These are phyloP conservation scores for Vicia sativa DNA, from an alignment of 306 rosid species.

Conservation along the genomic window DNA sequence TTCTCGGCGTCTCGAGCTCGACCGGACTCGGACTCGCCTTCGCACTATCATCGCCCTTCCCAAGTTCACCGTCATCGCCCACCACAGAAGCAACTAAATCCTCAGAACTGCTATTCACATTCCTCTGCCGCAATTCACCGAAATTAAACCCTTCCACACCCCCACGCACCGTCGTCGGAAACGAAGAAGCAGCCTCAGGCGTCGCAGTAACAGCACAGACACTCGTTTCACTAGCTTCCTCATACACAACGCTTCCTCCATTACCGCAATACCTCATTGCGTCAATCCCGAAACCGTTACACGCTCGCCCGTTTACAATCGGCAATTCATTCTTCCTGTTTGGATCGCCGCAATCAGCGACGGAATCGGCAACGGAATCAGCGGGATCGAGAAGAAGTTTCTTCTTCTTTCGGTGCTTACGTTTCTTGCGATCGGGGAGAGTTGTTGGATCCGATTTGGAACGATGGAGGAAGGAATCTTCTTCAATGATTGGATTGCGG, in stretches of 20 bases:
- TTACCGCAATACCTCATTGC: conserved; percentile 29
- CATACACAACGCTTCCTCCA: conserved; percentile 46
- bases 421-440: conserved; percentile 49
- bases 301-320: conserved; percentile 17
- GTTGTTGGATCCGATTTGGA: conserved; percentile 44
- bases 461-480: conserved; percentile 35
- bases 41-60: conserved; percentile 44
- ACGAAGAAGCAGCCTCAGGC: conserved; percentile 43
- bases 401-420: conserved; percentile 58
- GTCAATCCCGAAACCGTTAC: conserved; percentile 52
- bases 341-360: conserved; percentile 34
- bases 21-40: conserved; percentile 47
- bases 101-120: conserved; percentile 51
- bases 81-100: conserved; percentile 40
- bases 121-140: conserved; percentile 79
- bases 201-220: conserved; percentile 40
- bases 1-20: conserved; percentile 48
- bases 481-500: conserved; percentile 39
- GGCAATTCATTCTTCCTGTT: conserved; percentile 2
- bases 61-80: conserved; percentile 14
- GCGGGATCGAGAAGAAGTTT: conserved; percentile 50
- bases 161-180: conserved; percentile 43
- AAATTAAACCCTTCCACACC: conserved; percentile 60
- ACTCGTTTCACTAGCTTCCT: conserved; percentile 47
- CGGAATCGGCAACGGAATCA: conserved; percentile 33